A percentile compares a stretch with the other conserved stretches of the same genome.
phyloP scores from a whole-genome alignment of 1,284 basidiomycete species.

The Neolentinus lepideus region DNA sequence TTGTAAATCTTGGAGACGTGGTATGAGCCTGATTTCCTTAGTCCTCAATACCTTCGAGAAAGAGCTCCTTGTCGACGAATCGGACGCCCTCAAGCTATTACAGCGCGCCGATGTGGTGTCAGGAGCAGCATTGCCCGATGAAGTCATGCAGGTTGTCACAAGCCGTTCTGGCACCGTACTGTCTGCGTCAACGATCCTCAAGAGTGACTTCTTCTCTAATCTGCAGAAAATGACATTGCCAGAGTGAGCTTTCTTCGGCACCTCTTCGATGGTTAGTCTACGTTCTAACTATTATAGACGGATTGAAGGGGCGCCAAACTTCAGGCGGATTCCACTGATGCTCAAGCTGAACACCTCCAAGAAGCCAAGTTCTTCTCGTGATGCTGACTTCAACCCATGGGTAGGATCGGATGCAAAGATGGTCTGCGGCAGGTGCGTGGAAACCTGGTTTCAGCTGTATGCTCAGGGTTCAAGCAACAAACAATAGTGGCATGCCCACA shows the following conservation, averaged over 20 bases:
- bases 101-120: constrained; percentile 68
- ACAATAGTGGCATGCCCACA: constrained; percentile 77
- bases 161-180: constrained; percentile 85
- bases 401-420: constrained; percentile 44
- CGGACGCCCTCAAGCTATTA: constrained; percentile 81
- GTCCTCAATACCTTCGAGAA: constrained; percentile 96
- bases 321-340: constrained; percentile 72
- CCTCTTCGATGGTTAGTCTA: background rate
- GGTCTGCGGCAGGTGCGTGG: constrained; percentile 75
- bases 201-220: constrained; percentile 95
- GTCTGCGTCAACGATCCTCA: constrained; percentile 91
- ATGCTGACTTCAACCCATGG: constrained; percentile 29
- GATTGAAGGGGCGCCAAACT: constrained; percentile 91
- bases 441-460: background rate
- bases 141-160: constrained; percentile 79
- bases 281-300: constrained; percentile 41
- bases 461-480: background rate
- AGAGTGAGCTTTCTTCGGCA: constrained; percentile 48
- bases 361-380: constrained; percentile 20
- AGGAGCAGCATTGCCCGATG: constrained; percentile 82
- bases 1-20: background rate
- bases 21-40: constrained; percentile 15
- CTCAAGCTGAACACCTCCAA: constrained; percentile 33
- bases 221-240: constrained; percentile 93
- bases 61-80: constrained; percentile 77